These are phyloP conservation scores for Phytophthora palmivora DNA, from an alignment of 352 stramenopile species.

Conservation along the genomic window DNA sequence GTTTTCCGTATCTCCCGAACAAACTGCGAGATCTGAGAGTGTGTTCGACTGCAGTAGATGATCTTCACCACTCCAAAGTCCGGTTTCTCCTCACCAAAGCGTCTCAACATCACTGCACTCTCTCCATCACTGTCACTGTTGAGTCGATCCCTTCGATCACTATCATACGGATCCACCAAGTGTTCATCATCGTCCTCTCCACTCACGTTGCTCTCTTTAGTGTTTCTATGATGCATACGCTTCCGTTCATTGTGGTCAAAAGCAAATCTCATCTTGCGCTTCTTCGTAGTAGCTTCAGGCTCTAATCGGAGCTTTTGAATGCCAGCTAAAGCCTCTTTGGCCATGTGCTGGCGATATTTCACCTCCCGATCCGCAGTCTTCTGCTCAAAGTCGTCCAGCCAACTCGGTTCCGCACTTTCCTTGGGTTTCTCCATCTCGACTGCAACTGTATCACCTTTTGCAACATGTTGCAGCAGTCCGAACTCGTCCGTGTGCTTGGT, in stretches of 20 bases:
- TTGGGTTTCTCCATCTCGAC: constrained; percentile 5
- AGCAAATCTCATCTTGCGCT: constrained; percentile 69
- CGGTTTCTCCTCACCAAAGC: constrained; percentile 29
- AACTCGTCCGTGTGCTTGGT: constrained; percentile 75
- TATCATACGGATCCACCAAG: constrained; percentile 84
- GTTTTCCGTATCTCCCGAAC: constrained; percentile 90
- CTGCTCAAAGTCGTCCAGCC: constrained; percentile 68
- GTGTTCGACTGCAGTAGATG: constrained; percentile 92
- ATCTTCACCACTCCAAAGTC: constrained; percentile 77
- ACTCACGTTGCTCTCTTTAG: constrained; percentile 15
- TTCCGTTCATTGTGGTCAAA: constrained; percentile 77
- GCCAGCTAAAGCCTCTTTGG: constrained; percentile 52
- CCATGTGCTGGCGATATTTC: constrained; percentile 54
- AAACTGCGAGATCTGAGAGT: constrained; percentile 92
- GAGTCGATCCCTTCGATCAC: constrained; percentile 39
- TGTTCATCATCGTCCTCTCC: constrained; percentile 55
- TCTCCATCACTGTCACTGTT: constrained; percentile 55
- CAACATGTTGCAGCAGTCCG: constrained; percentile 51
- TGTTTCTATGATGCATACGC: constrained; percentile 24
- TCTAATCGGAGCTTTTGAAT: constrained; percentile 65
- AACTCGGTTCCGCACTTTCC: constrained; percentile 51
- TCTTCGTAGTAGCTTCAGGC: constrained; percentile 59
- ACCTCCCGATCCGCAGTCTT: constrained; percentile 50
- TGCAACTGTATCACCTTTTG: constrained; percentile 4
- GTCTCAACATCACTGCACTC: background rate